A percentile compares a stretch with the other conserved stretches of the same genome.
Evolutionary conservation across 2,329 filamentous ascomycete species (phyloP).

Genomic region (Apiospora rasikravindrae): DNA sequence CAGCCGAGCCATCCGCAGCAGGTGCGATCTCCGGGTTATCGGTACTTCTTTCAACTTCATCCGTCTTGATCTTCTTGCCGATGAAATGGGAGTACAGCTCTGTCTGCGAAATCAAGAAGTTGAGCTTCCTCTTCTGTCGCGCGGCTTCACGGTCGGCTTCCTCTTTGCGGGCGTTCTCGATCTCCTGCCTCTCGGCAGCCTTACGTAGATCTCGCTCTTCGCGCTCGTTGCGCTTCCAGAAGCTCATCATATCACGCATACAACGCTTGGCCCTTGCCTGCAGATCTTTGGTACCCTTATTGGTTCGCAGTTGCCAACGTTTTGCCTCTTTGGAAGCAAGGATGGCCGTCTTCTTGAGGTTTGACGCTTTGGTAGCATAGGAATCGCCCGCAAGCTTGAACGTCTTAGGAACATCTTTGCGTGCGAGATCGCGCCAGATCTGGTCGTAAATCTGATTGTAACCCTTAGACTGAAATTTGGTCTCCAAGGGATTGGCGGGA

Average conservation of each 20-base stretch:
- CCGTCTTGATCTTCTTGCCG: conserved; percentile 98
- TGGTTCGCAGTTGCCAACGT: conserved; percentile 95
- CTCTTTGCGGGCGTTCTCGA: conserved; percentile 94
- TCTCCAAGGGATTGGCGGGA: conserved; percentile 55
- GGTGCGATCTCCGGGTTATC: conserved; percentile 76
- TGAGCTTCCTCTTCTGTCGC: conserved; percentile 96
- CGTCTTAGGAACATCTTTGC: conserved; percentile 92
- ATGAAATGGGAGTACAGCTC: conserved; percentile 99
- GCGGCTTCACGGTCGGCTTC: conserved; percentile 98
- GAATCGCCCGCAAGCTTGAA: conserved; percentile 88
- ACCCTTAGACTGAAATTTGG: conserved; percentile 82
- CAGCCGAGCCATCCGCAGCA: conserved; percentile 49
- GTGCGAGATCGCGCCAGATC: conserved; percentile 93
- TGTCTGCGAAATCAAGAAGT: conserved; percentile 98
- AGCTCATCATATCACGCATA: conserved; percentile 99
- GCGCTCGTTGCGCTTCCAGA: conserved; percentile 98
- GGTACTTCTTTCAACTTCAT: conserved; percentile 89
- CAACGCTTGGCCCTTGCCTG: conserved; percentile 96
- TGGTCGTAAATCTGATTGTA: conserved; percentile 98
- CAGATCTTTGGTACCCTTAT: conserved; percentile 98
- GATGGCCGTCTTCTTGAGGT: conserved; percentile 96
- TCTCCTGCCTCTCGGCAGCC: conserved; percentile 91
- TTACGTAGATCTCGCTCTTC: conserved; percentile 95
- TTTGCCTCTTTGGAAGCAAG: conserved; percentile 96
- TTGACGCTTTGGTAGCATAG: conserved; percentile 86